Percentiles rank a stretch among this genome's conserved stretches.
Evolutionary conservation across 208 protist species (phyloP).

Genomic region (Jaenimonas drosophilae): DNA sequence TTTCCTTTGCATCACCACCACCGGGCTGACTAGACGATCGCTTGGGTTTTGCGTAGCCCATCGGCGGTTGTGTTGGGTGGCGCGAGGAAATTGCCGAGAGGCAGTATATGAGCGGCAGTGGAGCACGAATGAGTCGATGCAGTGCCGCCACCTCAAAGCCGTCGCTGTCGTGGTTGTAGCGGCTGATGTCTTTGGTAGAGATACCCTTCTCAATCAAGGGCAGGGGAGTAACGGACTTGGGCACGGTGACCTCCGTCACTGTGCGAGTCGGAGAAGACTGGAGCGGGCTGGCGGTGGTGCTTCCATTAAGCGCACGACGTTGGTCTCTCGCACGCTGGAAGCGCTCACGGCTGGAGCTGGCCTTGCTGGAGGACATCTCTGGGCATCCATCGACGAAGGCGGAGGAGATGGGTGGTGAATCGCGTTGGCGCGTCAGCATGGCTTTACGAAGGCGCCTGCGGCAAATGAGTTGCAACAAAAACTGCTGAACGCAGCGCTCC

Average conservation of each 20-base stretch:
- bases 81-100: slow-evolving; percentile 30
- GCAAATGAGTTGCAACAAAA: slow-evolving; percentile 17
- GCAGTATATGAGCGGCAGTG: slow-evolving; percentile 57
- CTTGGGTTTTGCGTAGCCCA: slow-evolving; percentile 35
- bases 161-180: slow-evolving; percentile 45
- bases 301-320: slow-evolving; percentile 19
- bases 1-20: no score
- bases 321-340: slow-evolving; percentile 55
- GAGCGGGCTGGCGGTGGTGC: slow-evolving; percentile 4
- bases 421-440: slow-evolving; percentile 6
- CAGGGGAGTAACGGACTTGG: background rate
- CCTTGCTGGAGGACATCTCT: background rate
- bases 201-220: slow-evolving; percentile 42
- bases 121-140: slow-evolving; percentile 68
- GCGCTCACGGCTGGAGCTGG: slow-evolving; percentile 20
- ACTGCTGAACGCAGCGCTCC: slow-evolving; percentile 13
- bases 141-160: slow-evolving; percentile 65
- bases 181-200: slow-evolving; percentile 38
- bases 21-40: background rate
- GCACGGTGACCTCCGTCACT: background rate
- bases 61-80: slow-evolving; percentile 45
- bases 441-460: slow-evolving; percentile 16
- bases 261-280: no score
- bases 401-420: background rate
- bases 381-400: no score